These are phyloP conservation scores for Alternaria dauci DNA, from an alignment of 2,329 filamentous ascomycete species.

Conservation along the genomic window DNA sequence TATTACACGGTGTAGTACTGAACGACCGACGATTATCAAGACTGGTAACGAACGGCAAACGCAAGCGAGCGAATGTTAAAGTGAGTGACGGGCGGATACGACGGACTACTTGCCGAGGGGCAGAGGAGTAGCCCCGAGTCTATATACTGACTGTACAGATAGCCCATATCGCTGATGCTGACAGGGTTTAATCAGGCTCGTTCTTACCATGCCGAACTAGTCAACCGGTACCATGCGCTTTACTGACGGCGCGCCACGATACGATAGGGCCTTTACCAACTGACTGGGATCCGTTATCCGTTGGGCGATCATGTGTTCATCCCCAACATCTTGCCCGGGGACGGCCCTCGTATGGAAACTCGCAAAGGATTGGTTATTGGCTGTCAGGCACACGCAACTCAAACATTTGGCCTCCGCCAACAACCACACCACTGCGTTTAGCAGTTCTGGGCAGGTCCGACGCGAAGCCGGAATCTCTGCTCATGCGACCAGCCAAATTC, in stretches of 20 bases:
- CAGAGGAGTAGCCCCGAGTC: conserved; percentile 4
- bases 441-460: conserved; percentile 7
- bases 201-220: conserved; percentile 2
- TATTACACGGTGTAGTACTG: conserved; percentile 17
- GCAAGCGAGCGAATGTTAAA: conserved; percentile 13
- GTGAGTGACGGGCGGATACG: conserved; percentile 9
- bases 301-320: conserved; percentile 8
- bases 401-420: neutral
- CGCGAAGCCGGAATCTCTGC: conserved; percentile 14
- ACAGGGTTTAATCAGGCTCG: conserved; percentile 12
- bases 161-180: conserved; percentile 4
- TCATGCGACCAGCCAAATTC: conserved; percentile 8
- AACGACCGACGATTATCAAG: conserved; percentile 9
- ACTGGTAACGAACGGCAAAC: conserved; percentile 10
- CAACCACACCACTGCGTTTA: conserved; percentile 3
- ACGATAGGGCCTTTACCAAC: conserved; percentile 1
- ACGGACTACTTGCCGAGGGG: neutral
- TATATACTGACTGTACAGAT: conserved; percentile 11
- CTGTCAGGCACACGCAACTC: neutral
- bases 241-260: conserved; percentile 1
- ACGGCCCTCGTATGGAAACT: neutral
- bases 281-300: conserved; percentile 5
- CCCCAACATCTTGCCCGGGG: neutral
- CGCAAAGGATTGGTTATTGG: conserved; percentile 5
- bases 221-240: conserved; percentile 14